Evolutionary conservation across 1,284 basidiomycete genomes (phyloP), one percentile per base, ranked within the genome.

Genomic region (Sporisorium scitamineum): DNA sequence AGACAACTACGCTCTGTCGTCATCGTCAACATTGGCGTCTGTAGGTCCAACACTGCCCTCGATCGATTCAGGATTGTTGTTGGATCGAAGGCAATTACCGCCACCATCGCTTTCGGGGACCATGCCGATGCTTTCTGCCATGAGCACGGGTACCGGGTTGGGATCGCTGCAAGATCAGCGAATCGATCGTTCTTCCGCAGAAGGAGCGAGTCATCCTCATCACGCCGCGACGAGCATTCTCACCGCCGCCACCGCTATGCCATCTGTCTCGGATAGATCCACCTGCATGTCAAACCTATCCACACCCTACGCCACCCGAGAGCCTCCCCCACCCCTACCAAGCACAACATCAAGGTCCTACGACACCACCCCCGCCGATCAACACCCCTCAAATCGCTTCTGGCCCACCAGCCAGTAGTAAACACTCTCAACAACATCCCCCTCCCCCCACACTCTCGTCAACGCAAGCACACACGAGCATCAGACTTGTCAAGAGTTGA

Each of bases 371-470:
- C 18, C 44, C 27, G 45, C 61, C 44, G 59, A 68, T 5, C 42
- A 55, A 10, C 39, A 42, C 18, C 7, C 37, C 18, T 20, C 58
- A 13, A 22, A 34, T 20, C 54, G 59, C 6, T 48, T 41, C 34
- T 61, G 58, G 58, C 41, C 65, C 8, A 29, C 45, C 24, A 18
- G 45, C 8, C 56, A 65, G 26, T 37, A 54, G 26, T 54, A 22
- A 41, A 31, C 13, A 47, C 22, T 14, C 20, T 26, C 47, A 18
- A 32, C 39, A 9, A 14, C 37, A 39, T 39, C 37, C 37, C 4
- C n/a, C 37, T 18, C 14, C 18, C 37, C 18, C 37, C n/a, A 22
- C 39, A 27, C 34, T 44, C 32, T n/a, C n/a, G n/a, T n/a, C n/a
- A 16, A 18, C 16, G 18, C 24, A 27, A 14, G 5, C 34, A 31